Conservation (phyloP, 495 filamentous ascomycete genomes). For the Elaphomyces granulatus region DNA sequence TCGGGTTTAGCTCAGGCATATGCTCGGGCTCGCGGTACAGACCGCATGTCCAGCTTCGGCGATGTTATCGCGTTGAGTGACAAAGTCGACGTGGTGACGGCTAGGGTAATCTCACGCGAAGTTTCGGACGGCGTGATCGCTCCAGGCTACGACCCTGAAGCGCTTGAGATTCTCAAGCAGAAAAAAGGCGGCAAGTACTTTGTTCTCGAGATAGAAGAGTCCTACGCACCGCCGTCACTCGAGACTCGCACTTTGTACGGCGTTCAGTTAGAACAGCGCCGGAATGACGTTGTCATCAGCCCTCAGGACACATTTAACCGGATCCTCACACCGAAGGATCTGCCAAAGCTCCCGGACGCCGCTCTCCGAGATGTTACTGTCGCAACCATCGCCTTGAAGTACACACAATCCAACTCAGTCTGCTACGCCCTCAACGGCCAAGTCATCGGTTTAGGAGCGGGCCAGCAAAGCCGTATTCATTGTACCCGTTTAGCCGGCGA, state of each 20-base stretch:
- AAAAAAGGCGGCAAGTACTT: conserved; percentile 98
- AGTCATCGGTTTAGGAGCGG: conserved; percentile 84
- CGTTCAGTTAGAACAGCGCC: conserved; percentile 69
- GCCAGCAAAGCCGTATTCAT: conserved; percentile 95
- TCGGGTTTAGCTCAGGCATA: conserved; percentile 87
- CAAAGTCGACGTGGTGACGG: conserved; percentile 75
- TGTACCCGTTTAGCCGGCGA: conserved; percentile 97
- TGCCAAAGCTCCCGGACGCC: conserved; percentile 53
- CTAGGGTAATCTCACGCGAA: conserved; percentile 93
- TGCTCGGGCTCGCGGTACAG: conserved; percentile 83
- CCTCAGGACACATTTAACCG: conserved; percentile 68
- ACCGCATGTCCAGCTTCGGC: conserved; percentile 95
- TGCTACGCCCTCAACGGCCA: conserved; percentile 95
- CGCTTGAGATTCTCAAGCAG: conserved; percentile 83
- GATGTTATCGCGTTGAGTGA: conserved; percentile 91
- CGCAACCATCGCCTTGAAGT: conserved; percentile 93
- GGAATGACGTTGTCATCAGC: conserved; percentile 79
- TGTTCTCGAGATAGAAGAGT: conserved; percentile 83
- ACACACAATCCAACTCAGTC: conserved; percentile 96
- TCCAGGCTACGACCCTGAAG: conserved; percentile 67
- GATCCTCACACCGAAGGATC: conserved; percentile 72
- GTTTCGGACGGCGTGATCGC: conserved; percentile 96
- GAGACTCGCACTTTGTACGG: conserved; percentile 84
- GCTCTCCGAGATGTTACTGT: conserved; percentile 85
- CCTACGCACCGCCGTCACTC: conserved; percentile 58